A percentile compares a stretch with the other conserved stretches of the same genome.
Evolutionary conservation across 2,329 filamentous ascomycete genomes (phyloP).

Genomic region (Penicillium palitans): DNA sequence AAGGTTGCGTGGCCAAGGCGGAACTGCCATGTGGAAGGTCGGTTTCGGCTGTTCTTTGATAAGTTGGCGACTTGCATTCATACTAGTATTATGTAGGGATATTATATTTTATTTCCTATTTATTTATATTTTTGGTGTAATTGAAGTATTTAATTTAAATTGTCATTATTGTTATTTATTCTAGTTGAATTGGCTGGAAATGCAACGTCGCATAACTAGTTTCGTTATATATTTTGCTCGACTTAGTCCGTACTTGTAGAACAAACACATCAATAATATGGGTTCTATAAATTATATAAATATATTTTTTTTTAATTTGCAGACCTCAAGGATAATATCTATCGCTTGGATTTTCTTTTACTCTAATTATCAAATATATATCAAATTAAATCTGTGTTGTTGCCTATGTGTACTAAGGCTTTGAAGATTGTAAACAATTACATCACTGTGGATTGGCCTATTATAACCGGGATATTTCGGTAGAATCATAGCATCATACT

Average conservation of each 20-base stretch:
- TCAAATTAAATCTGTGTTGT: background rate
- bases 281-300: background rate
- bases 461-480: background rate
- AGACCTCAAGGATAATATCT: background rate
- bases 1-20: constrained; percentile 9
- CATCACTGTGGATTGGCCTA: constrained; percentile 2
- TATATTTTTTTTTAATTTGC: background rate
- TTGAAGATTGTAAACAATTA: background rate
- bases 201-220: background rate
- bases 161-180: background rate
- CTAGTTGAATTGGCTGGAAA: background rate
- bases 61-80: background rate
- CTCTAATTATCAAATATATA: background rate
- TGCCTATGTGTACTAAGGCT: background rate
- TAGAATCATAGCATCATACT: background rate
- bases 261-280: background rate
- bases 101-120: background rate
- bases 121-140: background rate
- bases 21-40: constrained; percentile 14
- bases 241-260: background rate
- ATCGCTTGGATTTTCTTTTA: background rate
- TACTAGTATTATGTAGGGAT: too few relatives aligned
- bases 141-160: background rate
- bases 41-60: background rate
- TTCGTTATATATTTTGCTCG: background rate